Percentiles rank a stretch among this genome's conserved stretches.
phyloP scores from a whole-genome alignment of 345 rosid genomes.

The Ceriops decandra region DNA sequence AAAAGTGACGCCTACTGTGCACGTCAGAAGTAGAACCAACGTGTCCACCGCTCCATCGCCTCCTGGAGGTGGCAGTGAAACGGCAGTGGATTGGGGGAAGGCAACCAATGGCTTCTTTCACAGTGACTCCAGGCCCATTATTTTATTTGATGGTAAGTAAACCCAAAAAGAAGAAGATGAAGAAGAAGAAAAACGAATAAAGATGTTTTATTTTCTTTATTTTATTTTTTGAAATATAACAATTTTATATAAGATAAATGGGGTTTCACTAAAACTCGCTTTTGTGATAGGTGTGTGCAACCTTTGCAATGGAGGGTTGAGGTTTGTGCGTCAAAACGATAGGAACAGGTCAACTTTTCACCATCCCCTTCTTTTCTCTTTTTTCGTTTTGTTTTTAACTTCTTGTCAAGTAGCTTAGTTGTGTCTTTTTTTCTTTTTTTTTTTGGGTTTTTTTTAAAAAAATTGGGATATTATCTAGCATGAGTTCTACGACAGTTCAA shows the following conservation, averaged over 20 bases:
- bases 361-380: neutral
- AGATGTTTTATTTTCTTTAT: neutral
- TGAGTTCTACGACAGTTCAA: too few relatives aligned
- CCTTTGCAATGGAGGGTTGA: slow-evolving; percentile 87
- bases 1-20: slow-evolving; percentile 15
- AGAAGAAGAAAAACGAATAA: too few relatives aligned
- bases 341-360: slow-evolving; percentile 47
- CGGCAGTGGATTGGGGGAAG: slow-evolving; percentile 43
- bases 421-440: neutral
- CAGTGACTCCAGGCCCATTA: slow-evolving; percentile 72
- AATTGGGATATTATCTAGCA: too few relatives aligned
- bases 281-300: slow-evolving; percentile 65
- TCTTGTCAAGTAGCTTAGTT: neutral
- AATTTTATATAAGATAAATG: too few relatives aligned
- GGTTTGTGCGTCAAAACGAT: slow-evolving; percentile 69
- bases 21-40: slow-evolving; percentile 25
- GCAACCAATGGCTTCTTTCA: slow-evolving; percentile 69
- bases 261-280: neutral
- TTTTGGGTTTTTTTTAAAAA: neutral
- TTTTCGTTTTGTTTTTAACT: neutral
- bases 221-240: neutral
- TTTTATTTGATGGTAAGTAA: slow-evolving; percentile 75
- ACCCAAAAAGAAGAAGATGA: too few relatives aligned
- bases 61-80: slow-evolving; percentile 19
- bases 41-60: slow-evolving; percentile 38